phyloP scores from a whole-genome alignment of 2,329 filamentous ascomycete species.

The Penicillium sp. region DNA sequence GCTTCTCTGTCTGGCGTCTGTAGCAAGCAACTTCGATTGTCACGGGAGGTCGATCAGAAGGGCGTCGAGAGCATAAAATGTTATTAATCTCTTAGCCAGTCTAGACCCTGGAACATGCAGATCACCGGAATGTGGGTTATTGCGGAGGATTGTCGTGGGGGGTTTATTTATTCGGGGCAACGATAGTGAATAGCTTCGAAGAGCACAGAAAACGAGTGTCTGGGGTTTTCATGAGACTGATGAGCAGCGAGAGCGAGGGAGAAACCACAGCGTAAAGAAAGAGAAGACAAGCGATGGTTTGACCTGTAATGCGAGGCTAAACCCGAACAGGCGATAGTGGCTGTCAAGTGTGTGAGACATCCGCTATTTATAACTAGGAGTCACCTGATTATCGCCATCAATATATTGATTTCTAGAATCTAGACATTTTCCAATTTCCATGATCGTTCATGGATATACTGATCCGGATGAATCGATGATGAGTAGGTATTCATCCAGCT shows the following conservation, averaged over 20 bases:
- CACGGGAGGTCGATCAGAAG: slow-evolving; percentile 6
- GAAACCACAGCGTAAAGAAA: slow-evolving; percentile 6
- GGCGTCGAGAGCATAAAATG: slow-evolving; percentile 14
- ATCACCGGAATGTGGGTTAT: slow-evolving; percentile 16
- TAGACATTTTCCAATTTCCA: too few species aligned
- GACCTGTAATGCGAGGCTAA: slow-evolving; percentile 22
- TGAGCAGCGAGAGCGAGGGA: neutral
- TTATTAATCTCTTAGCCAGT: slow-evolving; percentile 8
- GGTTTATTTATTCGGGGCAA: neutral
- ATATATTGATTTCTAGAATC: too few species aligned
- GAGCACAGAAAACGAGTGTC: slow-evolving; percentile 15
- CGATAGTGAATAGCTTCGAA: slow-evolving; percentile 1
- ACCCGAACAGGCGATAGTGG: slow-evolving; percentile 14
- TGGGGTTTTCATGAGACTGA: neutral
- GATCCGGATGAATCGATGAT: too few species aligned
- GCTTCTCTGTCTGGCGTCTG: neutral
- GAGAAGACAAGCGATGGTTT: slow-evolving; percentile 15
- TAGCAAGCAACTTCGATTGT: slow-evolving; percentile 2
- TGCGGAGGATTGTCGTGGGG: neutral
- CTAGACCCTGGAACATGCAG: slow-evolving; percentile 17
- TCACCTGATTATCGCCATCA: too few species aligned
- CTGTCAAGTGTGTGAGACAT: neutral
- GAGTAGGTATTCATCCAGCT: too few species aligned
- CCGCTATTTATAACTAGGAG: too few species aligned
- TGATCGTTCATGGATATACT: too few species aligned